These are phyloP conservation scores for Trichomonas tenax DNA, from an alignment of 208 protist species.

Conservation along the genomic window DNA sequence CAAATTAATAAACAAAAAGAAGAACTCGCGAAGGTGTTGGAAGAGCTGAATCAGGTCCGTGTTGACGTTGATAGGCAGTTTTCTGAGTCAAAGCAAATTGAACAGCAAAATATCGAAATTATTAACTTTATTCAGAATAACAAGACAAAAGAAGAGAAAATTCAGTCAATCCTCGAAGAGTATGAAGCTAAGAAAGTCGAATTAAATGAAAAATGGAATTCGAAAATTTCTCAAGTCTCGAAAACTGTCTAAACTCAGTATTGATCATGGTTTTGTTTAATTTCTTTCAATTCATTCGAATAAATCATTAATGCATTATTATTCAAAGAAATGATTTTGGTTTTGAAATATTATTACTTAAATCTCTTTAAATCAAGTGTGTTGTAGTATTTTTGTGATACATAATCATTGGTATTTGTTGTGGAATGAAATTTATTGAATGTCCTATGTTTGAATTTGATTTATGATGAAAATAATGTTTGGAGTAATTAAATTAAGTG, in stretches of 20 bases:
- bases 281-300: too few species aligned
- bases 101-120: not conserved
- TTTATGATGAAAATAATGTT: too few species aligned
- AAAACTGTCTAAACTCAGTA: not conserved
- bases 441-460: too few species aligned
- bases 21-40: not conserved
- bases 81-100: not conserved
- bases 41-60: not conserved
- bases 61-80: not conserved
- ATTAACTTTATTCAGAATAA: not conserved
- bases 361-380: too few species aligned
- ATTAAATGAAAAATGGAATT: not conserved
- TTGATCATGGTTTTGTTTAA: too few species aligned
- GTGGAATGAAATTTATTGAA: too few species aligned
- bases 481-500: too few species aligned
- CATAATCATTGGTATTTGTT: too few species aligned
- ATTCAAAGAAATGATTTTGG: too few species aligned
- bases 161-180: not conserved
- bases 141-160: not conserved
- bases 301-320: too few species aligned
- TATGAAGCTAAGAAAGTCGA: not conserved
- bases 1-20: not conserved
- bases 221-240: not conserved
- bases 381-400: too few species aligned
- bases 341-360: too few species aligned